phyloP scores from a whole-genome alignment of 2,329 filamentous ascomycete species.

The Cryphonectria carpinicola region DNA sequence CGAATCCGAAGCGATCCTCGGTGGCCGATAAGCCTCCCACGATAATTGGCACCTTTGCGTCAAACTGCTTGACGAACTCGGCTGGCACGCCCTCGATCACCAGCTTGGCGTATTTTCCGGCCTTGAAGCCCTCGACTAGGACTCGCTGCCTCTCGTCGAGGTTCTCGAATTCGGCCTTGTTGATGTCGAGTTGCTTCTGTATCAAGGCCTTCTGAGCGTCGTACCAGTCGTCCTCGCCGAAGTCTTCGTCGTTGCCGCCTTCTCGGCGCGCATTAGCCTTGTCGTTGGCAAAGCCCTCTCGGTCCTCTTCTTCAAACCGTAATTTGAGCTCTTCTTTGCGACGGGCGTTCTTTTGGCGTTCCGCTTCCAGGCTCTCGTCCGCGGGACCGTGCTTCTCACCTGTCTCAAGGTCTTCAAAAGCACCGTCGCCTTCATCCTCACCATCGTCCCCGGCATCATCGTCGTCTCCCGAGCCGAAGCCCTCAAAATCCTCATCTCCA shows the following conservation, averaged over 20 bases:
- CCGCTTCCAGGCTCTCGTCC: constrained; percentile 71
- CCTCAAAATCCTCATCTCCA: constrained; percentile 46
- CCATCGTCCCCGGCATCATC: constrained; percentile 52
- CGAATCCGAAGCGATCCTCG: constrained; percentile 92
- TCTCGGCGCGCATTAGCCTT: constrained; percentile 77
- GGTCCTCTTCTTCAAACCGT: constrained; percentile 95
- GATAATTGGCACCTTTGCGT: constrained; percentile 80
- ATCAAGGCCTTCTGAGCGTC: constrained; percentile 93
- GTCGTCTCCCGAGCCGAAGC: constrained; percentile 38
- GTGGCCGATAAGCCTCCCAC: constrained; percentile 91
- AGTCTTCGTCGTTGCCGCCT: constrained; percentile 72
- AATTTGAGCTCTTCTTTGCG: constrained; percentile 93
- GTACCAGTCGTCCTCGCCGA: constrained; percentile 98
- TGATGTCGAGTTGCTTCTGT: constrained; percentile 96
- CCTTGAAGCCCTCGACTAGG: constrained; percentile 86
- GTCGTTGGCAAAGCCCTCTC: constrained; percentile 93
- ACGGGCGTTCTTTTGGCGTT: constrained; percentile 87
- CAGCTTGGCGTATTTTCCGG: constrained; percentile 91
- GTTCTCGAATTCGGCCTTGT: constrained; percentile 87
- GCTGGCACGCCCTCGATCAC: constrained; percentile 87
- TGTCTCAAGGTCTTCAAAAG: constrained; percentile 74
- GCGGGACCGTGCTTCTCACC: constrained; percentile 61
- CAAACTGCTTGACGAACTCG: constrained; percentile 86
- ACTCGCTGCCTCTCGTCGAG: constrained; percentile 83
- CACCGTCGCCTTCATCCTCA: constrained; percentile 56